Evolutionary conservation across 305 asterid genomes (phyloP).

Genomic region (Solanum hybrid): DNA sequence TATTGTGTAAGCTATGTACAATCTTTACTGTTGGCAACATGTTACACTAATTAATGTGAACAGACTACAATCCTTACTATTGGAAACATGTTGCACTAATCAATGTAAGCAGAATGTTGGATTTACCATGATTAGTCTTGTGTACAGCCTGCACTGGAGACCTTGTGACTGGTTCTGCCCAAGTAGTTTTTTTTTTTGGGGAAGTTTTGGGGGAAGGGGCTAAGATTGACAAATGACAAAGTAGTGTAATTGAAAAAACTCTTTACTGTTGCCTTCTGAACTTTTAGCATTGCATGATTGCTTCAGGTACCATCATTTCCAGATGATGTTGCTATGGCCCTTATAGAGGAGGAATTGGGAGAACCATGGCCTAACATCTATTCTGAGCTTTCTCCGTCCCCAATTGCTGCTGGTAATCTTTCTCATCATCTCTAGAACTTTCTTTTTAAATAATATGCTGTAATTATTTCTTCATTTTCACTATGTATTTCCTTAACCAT

Average conservation of each 20-base stretch:
- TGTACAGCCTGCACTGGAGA: background rate
- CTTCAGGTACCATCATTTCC: constrained; percentile 94
- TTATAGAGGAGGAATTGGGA: constrained; percentile 95
- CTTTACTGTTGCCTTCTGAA: background rate
- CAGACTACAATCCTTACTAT: background rate
- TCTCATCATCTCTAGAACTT: constrained; percentile 3
- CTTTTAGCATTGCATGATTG: background rate
- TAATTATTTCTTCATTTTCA: background rate
- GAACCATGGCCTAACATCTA: constrained; percentile 78
- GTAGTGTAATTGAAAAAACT: background rate
- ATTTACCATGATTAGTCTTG: background rate
- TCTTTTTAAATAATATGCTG: background rate
- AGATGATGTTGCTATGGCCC: constrained; percentile 97
- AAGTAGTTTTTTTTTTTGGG: background rate
- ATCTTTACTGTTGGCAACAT: background rate
- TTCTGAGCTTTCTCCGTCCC: constrained; percentile 93
- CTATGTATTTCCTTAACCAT: background rate
- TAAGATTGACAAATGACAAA: background rate
- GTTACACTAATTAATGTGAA: background rate
- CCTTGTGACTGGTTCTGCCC: background rate
- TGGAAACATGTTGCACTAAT: background rate
- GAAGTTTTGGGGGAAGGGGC: background rate
- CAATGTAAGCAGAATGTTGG: background rate
- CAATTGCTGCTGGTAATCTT: constrained; percentile 94
- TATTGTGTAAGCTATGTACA: background rate